Conservation (phyloP, 352 stramenopile species). For the Phytophthora aleatoria region DNA sequence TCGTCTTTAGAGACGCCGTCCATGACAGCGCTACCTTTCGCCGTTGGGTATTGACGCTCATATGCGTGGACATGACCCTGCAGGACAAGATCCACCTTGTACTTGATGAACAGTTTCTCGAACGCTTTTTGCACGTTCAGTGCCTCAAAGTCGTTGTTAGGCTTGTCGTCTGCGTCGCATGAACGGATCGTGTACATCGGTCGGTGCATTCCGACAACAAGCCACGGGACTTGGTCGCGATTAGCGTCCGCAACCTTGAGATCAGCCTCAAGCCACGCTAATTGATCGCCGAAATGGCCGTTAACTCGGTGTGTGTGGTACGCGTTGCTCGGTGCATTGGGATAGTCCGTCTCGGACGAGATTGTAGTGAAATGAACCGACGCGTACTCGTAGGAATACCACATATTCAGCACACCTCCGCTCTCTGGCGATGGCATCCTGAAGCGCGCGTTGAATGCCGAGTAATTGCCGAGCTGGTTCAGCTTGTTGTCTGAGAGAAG, state of each 20-base stretch:
- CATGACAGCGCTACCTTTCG: conserved; percentile 31
- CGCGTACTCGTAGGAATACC: conserved; percentile 47
- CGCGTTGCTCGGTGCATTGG: conserved; percentile 36
- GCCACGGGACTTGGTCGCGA: conserved; percentile 48
- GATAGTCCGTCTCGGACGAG: conserved; percentile 68
- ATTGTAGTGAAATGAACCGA: conserved; percentile 73
- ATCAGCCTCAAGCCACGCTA: conserved; percentile 56
- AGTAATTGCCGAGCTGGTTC: conserved; percentile 53
- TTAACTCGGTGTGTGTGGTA: conserved; percentile 33
- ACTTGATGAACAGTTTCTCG: conserved; percentile 61
- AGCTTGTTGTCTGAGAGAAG: conserved; percentile 27
- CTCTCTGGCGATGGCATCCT: conserved; percentile 44
- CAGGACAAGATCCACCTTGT: conserved; percentile 58
- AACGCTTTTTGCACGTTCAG: conserved; percentile 50
- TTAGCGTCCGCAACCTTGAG: conserved; percentile 50
- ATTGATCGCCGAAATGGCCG: conserved; percentile 44
- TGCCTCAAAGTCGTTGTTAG: conserved; percentile 25
- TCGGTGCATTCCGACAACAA: conserved; percentile 60
- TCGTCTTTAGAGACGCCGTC: conserved; percentile 45
- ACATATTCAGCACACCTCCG: conserved; percentile 45
- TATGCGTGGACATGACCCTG: conserved; percentile 59
- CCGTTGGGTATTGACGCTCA: conserved; percentile 47
- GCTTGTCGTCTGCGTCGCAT: conserved; percentile 25
- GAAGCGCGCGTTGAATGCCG: conserved; percentile 54
- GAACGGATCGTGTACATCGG: conserved; percentile 48